phyloP scores from a whole-genome alignment of 768 basidiomycete genomes.

The Mrakia hoshinonis region DNA sequence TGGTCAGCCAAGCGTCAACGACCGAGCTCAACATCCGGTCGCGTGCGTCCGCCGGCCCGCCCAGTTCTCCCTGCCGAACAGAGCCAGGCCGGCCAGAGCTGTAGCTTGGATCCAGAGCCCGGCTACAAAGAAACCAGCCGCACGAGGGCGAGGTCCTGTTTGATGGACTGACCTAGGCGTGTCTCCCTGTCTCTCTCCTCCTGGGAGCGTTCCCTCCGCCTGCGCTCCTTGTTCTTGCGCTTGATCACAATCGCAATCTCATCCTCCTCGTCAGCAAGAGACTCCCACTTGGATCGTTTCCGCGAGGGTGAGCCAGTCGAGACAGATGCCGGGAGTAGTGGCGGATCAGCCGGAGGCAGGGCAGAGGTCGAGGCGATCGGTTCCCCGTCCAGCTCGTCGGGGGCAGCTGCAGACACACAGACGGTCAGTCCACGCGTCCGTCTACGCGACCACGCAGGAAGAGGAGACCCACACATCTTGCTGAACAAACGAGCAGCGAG shows the following conservation, averaged over 20 bases:
- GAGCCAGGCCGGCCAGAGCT: neutral
- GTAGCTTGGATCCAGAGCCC: neutral
- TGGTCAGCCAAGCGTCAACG: neutral
- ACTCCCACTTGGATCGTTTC: constrained; percentile 27
- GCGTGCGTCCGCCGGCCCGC: neutral
- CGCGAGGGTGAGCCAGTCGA: constrained; percentile 6
- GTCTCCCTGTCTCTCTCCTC: constrained; percentile 20
- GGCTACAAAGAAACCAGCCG: neutral
- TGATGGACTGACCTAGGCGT: constrained; percentile 1
- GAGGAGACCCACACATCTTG: no score
- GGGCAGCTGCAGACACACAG: neutral
- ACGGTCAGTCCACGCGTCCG: neutral
- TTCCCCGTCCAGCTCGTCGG: neutral
- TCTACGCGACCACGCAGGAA: no score
- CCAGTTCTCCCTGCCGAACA: neutral
- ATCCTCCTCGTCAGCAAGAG: constrained; percentile 20
- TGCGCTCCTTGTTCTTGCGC: constrained; percentile 26
- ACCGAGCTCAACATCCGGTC: neutral
- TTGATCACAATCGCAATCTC: constrained; percentile 25
- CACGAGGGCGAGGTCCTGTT: neutral
- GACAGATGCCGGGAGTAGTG: neutral
- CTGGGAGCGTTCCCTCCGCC: constrained; percentile 17
- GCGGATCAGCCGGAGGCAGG: neutral
- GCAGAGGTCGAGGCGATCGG: constrained; percentile 8
- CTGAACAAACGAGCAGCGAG: no score